Evolutionary conservation across 495 filamentous ascomycete genomes (phyloP).

Genomic region (Penicillium egyptiacum): DNA sequence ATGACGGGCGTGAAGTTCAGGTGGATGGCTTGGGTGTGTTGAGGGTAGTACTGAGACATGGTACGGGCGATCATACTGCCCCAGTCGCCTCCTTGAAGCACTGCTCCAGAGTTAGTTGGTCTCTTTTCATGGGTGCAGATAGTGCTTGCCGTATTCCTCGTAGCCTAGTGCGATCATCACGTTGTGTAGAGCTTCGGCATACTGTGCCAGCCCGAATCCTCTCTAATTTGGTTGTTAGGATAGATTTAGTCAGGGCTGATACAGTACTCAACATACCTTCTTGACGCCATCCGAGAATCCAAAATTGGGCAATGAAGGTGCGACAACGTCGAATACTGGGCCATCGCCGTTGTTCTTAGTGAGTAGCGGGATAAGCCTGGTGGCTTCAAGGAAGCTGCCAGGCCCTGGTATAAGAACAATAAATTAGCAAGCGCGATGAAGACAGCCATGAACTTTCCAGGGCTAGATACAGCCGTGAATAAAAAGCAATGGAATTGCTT

Average conservation of each 20-base stretch:
- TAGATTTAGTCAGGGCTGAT: neutral
- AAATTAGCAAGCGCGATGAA: slow-evolving; percentile 4
- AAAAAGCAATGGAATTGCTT: slow-evolving; percentile 60
- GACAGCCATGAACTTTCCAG: neutral
- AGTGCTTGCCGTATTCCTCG: slow-evolving; percentile 39
- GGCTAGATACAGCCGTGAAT: slow-evolving; percentile 55
- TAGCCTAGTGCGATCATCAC: slow-evolving; percentile 48
- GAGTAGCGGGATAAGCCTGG: slow-evolving; percentile 60
- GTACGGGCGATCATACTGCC: slow-evolving; percentile 45
- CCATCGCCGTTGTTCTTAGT: slow-evolving; percentile 39
- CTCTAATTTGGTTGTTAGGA: slow-evolving; percentile 24
- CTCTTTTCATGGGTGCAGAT: neutral
- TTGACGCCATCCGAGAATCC: slow-evolving; percentile 61
- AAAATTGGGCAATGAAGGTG: slow-evolving; percentile 70
- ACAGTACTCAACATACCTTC: slow-evolving; percentile 33
- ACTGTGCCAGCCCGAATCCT: slow-evolving; percentile 45
- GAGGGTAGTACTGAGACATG: slow-evolving; percentile 42
- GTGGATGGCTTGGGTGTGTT: slow-evolving; percentile 44
- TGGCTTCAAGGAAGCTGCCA: slow-evolving; percentile 66
- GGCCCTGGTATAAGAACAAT: slow-evolving; percentile 50
- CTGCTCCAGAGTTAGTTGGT: slow-evolving; percentile 21
- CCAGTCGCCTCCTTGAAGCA: slow-evolving; percentile 54
- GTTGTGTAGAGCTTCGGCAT: slow-evolving; percentile 44
- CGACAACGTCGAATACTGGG: slow-evolving; percentile 67
- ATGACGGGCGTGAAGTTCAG: slow-evolving; percentile 42